phyloP scores from a whole-genome alignment of 176 grass and related monocot genomes.

The Chloris gayana region DNA sequence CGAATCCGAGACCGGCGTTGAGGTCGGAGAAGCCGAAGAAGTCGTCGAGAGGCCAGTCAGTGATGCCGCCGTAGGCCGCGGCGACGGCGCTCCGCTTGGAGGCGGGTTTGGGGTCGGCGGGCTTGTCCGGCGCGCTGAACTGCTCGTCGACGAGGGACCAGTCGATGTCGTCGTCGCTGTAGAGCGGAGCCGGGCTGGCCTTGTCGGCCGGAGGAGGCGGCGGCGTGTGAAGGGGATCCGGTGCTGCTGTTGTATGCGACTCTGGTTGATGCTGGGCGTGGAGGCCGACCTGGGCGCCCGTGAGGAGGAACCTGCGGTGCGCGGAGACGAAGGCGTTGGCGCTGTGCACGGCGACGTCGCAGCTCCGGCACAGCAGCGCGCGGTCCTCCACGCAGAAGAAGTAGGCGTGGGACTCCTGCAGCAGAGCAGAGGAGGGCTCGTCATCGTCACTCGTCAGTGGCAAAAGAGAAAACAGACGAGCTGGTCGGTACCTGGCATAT shows the following conservation, averaged over 20 bases:
- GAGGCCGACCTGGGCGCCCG: conserved; percentile 88
- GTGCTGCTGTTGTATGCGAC: background rate
- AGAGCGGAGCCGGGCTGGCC: conserved; percentile 36
- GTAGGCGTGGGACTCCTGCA: conserved; percentile 82
- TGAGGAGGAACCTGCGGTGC: conserved; percentile 90
- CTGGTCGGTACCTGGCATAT: conserved; percentile 99
- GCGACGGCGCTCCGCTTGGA: conserved; percentile 21
- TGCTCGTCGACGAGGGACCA: conserved; percentile 58
- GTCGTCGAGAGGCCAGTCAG: conserved; percentile 76
- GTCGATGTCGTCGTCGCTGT: conserved; percentile 48
- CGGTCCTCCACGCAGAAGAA: conserved; percentile 98
- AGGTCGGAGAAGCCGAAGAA: conserved; percentile 75
- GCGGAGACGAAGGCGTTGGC: conserved; percentile 76
- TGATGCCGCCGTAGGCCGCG: conserved; percentile 28
- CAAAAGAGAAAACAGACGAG: background rate
- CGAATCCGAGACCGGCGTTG: conserved; percentile 59
- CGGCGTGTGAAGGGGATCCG: background rate
- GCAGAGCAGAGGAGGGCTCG: background rate
- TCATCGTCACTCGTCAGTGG: no score
- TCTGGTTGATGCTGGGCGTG: conserved; percentile 12
- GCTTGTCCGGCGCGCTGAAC: conserved; percentile 29
- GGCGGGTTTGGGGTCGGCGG: background rate
- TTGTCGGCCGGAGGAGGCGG: conserved; percentile 25
- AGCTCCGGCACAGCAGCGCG: conserved; percentile 78
- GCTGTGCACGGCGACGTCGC: conserved; percentile 84